phyloP scores from a whole-genome alignment of 2,329 filamentous ascomycete species.

The Magnaporthiopsis poae region DNA sequence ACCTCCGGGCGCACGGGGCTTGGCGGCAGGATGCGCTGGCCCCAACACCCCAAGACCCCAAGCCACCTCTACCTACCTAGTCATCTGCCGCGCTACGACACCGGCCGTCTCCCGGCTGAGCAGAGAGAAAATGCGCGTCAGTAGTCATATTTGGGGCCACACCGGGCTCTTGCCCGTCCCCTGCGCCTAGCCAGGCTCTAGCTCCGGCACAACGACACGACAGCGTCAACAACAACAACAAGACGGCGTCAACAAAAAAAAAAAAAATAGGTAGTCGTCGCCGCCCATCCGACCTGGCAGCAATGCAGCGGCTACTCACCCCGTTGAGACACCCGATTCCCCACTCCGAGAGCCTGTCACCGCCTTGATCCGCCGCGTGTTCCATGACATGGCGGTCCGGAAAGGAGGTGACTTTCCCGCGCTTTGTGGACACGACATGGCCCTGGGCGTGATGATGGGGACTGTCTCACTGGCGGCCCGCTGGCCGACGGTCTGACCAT shows the following conservation, averaged over 20 bases:
- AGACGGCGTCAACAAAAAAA: neutral
- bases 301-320: neutral
- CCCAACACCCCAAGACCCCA: neutral
- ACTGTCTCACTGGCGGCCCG: neutral
- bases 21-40: neutral
- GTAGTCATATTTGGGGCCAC: neutral
- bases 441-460: neutral
- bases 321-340: neutral
- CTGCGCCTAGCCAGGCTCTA: neutral
- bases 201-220: neutral
- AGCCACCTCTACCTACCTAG: neutral
- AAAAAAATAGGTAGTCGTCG: neutral
- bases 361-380: neutral
- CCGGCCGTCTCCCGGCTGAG: neutral
- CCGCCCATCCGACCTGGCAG: neutral
- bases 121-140: neutral
- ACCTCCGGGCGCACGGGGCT: neutral
- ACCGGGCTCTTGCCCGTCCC: neutral
- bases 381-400: neutral
- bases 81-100: neutral
- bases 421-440: neutral
- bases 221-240: neutral
- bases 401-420: neutral
- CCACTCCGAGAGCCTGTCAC: neutral
- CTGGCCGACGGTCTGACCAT: too few relatives aligned